Conservation (phyloP, 108 stramenopile species). For the Schizochytrium sp. region DNA sequence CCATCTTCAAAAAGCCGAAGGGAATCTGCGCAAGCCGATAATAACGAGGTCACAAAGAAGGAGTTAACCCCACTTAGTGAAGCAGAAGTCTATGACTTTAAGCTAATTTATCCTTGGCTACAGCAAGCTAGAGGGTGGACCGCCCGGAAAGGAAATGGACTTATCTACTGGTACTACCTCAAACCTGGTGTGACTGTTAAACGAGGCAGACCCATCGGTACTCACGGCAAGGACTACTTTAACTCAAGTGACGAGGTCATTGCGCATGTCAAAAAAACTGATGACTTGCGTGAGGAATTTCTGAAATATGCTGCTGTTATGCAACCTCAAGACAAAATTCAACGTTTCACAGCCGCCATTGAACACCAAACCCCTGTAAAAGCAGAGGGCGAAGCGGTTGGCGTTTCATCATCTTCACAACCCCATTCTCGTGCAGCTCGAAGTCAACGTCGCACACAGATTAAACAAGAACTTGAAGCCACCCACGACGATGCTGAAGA, state of each 20-base stretch:
- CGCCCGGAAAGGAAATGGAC: neutral
- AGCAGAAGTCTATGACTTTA: neutral
- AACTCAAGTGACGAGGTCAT: neutral
- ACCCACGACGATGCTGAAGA: no score
- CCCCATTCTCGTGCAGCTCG: no score
- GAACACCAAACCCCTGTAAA: no score
- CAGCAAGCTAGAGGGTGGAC: neutral
- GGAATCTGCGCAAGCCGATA: no score
- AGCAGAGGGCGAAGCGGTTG: no score
- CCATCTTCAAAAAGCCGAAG: no score
- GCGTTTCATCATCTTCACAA: no score
- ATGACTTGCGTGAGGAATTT: neutral
- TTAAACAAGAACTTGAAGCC: no score
- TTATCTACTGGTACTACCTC: neutral
- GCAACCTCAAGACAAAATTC: neutral
- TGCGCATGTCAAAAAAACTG: neutral
- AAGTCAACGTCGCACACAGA: no score
- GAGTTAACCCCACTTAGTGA: no score
- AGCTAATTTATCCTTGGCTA: slow-evolving; percentile 17
- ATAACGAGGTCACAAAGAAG: no score
- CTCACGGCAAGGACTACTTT: slow-evolving; percentile 14
- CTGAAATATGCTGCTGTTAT: neutral
- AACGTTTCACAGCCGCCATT: no score
- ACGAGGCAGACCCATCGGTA: neutral
- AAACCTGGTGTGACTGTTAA: neutral